phyloP scores from a whole-genome alignment of 1,284 basidiomycete genomes.

The Omphalotus olearius region DNA sequence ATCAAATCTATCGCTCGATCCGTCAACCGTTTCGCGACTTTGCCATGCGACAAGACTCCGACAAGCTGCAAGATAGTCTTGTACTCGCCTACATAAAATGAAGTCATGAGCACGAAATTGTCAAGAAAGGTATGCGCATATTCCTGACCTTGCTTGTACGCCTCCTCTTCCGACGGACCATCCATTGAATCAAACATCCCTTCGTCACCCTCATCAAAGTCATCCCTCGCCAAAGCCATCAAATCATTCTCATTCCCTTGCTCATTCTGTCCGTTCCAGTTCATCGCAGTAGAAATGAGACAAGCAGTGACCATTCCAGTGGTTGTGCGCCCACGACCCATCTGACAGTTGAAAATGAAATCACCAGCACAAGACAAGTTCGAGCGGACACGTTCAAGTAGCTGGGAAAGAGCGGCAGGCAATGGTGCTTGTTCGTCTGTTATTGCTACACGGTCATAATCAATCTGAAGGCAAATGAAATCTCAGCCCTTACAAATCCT shows the following conservation, averaged over 20 bases:
- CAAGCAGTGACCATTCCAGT: conserved; percentile 93
- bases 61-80: conserved; percentile 95
- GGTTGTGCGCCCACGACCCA: conserved; percentile 80
- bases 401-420: conserved; percentile 76
- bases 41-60: conserved; percentile 83
- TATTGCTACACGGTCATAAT: conserved; percentile 88
- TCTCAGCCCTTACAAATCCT: neutral
- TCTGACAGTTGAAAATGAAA: conserved; percentile 87
- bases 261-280: conserved; percentile 45
- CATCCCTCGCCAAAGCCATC: conserved; percentile 25
- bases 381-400: conserved; percentile 69
- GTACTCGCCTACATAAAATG: conserved; percentile 73
- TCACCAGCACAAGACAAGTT: conserved; percentile 68
- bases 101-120: conserved; percentile 1
- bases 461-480: conserved; percentile 48
- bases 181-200: conserved; percentile 64
- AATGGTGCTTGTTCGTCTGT: conserved; percentile 96
- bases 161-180: conserved; percentile 80
- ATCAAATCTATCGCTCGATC: conserved; percentile 88
- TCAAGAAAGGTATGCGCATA: neutral
- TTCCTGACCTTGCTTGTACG: conserved; percentile 75
- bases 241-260: conserved; percentile 24
- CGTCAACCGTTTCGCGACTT: conserved; percentile 89
- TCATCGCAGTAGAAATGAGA: conserved; percentile 77
- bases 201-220: conserved; percentile 36